phyloP scores from a whole-genome alignment of 495 filamentous ascomycete species.

The Neurospora hispaniola region DNA sequence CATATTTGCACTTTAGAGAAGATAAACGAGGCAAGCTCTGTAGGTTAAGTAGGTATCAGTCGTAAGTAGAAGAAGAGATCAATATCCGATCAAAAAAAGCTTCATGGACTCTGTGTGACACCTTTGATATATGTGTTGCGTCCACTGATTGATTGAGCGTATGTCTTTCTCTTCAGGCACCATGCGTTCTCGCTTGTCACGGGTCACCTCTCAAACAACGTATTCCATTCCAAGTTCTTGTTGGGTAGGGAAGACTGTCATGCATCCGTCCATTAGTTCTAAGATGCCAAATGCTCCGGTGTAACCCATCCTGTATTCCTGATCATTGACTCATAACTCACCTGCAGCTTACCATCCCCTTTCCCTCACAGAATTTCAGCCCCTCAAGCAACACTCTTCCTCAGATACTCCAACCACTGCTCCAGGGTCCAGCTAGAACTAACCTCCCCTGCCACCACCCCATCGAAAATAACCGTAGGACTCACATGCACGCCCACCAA shows the following conservation, averaged over 20 bases:
- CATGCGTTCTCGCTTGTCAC: not conserved
- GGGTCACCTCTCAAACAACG: not conserved
- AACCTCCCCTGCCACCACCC: slow-evolving; percentile 67
- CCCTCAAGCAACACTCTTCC: slow-evolving; percentile 56
- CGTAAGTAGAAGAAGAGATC: not conserved
- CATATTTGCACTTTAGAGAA: not conserved
- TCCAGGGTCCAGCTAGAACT: slow-evolving; percentile 63
- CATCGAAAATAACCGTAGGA: slow-evolving; percentile 82
- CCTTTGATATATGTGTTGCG: not conserved
- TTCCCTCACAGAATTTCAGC: not conserved
- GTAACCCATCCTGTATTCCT: not conserved
- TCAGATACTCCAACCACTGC: slow-evolving; percentile 81
- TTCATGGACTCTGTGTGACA: not conserved
- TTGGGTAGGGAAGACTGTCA: not conserved
- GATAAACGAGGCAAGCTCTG: not conserved
- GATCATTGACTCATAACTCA: not conserved
- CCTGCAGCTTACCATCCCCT: not conserved
- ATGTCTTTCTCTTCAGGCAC: not conserved
- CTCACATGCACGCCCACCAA: slow-evolving; percentile 77
- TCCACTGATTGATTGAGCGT: not conserved
- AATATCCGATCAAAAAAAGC: not conserved
- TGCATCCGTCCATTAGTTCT: not conserved
- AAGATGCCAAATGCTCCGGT: not conserved
- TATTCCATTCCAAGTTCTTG: not conserved
- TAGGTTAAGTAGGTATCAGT: not conserved